Evolutionary conservation across 164 flowering plant genomes (phyloP), one percentile per base, ranked within the genome.

Genomic region (Magnolia kwangsiensis): DNA sequence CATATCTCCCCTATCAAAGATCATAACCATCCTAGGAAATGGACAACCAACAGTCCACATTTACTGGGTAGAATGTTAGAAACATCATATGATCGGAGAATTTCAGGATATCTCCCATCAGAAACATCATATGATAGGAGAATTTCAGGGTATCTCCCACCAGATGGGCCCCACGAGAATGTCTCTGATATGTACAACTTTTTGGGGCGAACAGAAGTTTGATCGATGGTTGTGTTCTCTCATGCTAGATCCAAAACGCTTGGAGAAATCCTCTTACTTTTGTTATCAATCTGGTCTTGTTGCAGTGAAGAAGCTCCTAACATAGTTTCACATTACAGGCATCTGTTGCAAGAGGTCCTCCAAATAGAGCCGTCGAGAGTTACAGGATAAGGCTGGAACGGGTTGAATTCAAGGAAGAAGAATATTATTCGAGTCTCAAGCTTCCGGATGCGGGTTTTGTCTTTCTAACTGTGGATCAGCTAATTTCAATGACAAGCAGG

Each of bases 271-370:
- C 14, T 65, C 29, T 37, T 4, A 10, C 21, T 65, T 2, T 65
- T 65, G 19, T 55, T 11, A n/a, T 8, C 78, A 20, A 13, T 23
- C 29, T 4, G 9, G 29, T 45, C 13, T 67, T 58, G 6, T 75
- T 29, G 7, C 67, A 14, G 4, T 55, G 3, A 67, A 51, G 3
- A 76, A 3, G 50, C 16, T 61, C 72, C 37, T 61, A 20, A 55
- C 11, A 8, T 8, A 16, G 67, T 21, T 3, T 20, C 75, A 65
- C 55, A 72, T 73, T 76, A 63, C 85, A 89, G 91, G 87, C 79
- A 8, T 83, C 85, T 4, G 67, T 89, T 71, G 91, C 91, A 29
- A 88, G 69, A 77, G 90, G 89, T 50, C 88, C 80, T 74, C 92
- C 90, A 71, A 83, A 77, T 50, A 78, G 50, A 19, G 92, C 91